Evolutionary conservation across 345 rosid genomes (phyloP), one percentile per base, ranked within the genome.

Genomic region (Boechera stricta): DNA sequence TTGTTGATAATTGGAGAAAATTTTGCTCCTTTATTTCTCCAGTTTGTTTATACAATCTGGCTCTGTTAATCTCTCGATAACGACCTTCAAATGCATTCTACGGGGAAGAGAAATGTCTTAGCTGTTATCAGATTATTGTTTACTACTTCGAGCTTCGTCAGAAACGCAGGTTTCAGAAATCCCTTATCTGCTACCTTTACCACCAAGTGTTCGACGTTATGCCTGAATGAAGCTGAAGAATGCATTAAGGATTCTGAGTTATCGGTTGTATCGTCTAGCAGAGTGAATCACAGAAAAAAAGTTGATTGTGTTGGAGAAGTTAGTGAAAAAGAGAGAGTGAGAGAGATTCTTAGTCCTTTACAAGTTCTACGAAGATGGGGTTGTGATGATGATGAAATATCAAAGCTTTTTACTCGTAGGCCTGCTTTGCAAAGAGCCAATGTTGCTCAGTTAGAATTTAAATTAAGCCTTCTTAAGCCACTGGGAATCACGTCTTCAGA

Each of bases 161-260:
- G 52, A 51, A 69, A 63, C 4, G 10, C 15, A 2, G 5, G 11
- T 31, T 45, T n/a, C 18, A 35, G 57, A 24, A 54, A 63, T 29
- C 1, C 5, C 24, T 47, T 47, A 4, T 56, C n/a, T 18, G 21
- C 60, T 5, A 55, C 45, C 2, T 0, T 5, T 4, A 4, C 67
- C 71, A 74, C 93, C 76, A 87, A 66, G 75, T 89, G 69, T 88
- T 91, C 93, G 91, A 91, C 95, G 69, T 64, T 80, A 85, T 75
- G 92, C 84, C 79, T 66, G 57, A 66, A 77, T 18, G 77, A 86
- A 73, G 48, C 32, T 32, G 80, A 73, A 59, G 72, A 52, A 29
- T 63, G 42, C 63, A 9, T 47, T 13, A 74, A 70, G 28, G 73
- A 48, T 31, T 72, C 77, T 59, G 64, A 54, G 16, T 57, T 41